Evolutionary conservation across 2,329 filamentous ascomycete genomes (phyloP).

Genomic region (Phaeosphaeria sp.): DNA sequence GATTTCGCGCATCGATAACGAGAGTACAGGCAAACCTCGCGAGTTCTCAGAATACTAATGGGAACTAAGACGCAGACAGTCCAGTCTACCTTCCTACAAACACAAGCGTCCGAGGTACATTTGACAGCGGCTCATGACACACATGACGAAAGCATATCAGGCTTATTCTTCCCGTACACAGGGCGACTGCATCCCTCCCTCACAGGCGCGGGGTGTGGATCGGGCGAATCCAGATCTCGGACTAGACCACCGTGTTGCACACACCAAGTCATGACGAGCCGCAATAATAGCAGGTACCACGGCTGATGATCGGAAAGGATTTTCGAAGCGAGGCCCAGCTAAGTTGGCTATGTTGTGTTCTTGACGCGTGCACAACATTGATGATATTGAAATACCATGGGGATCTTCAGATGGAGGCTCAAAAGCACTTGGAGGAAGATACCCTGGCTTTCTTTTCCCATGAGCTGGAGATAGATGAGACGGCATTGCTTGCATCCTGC

Average conservation of each 20-base stretch:
- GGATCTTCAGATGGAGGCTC: no score
- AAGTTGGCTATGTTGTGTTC: no score
- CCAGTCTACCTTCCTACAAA: not conserved
- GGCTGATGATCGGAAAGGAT: not conserved
- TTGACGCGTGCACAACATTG: no score
- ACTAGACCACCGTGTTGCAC: not conserved
- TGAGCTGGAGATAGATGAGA: not conserved
- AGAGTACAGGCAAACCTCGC: not conserved
- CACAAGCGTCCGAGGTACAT: not conserved
- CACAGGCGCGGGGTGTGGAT: slow-evolving; percentile 8
- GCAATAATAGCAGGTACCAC: not conserved
- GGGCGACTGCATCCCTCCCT: slow-evolving; percentile 9
- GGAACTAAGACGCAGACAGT: not conserved
- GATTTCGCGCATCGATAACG: not conserved
- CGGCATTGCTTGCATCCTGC: not conserved
- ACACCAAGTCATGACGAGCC: not conserved
- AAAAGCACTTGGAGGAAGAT: not conserved
- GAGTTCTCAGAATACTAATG: not conserved
- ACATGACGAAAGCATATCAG: slow-evolving; percentile 2
- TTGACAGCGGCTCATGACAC: slow-evolving; percentile 14
- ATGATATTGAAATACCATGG: no score
- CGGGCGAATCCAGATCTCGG: slow-evolving; percentile 2
- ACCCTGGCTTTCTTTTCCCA: not conserved
- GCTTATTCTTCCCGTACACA: slow-evolving; percentile 8
- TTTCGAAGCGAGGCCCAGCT: not conserved